Evolutionary conservation across 2,329 filamentous ascomycete species (phyloP).

Genomic region (Aspergillus aculeatinus): DNA sequence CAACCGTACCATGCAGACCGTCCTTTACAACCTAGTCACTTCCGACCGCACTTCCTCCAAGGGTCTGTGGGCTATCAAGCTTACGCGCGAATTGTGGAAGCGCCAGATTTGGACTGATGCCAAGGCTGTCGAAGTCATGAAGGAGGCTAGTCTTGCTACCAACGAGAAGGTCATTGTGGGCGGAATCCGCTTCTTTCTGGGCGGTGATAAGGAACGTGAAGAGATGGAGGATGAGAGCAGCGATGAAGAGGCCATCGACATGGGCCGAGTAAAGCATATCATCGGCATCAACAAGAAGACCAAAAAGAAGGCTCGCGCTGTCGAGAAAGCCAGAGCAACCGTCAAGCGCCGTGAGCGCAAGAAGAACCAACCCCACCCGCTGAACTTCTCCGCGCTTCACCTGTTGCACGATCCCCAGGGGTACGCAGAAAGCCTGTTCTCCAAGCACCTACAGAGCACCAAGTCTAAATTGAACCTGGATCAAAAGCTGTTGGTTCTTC

Average conservation of each 20-base stretch:
- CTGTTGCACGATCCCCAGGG: conserved; percentile 91
- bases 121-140: conserved; percentile 97
- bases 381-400: conserved; percentile 96
- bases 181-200: conserved; percentile 90
- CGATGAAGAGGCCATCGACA: conserved; percentile 72
- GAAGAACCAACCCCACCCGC: conserved; percentile 79
- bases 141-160: conserved; percentile 81
- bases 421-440: conserved; percentile 86
- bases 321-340: conserved; percentile 78
- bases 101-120: conserved; percentile 93
- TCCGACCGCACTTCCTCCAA: conserved; percentile 82
- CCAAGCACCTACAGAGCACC: conserved; percentile 83
- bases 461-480: conserved; percentile 85
- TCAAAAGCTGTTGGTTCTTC: conserved; percentile 83
- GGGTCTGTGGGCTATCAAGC: conserved; percentile 91
- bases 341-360: conserved; percentile 82
- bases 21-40: conserved; percentile 86
- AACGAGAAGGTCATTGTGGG: conserved; percentile 91
- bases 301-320: conserved; percentile 76
- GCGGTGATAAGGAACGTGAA: conserved; percentile 92
- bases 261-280: conserved; percentile 80
- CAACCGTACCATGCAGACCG: conserved; percentile 89
- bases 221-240: conserved; percentile 87
- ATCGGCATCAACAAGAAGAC: conserved; percentile 94
- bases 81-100: conserved; percentile 95